Base-by-base conservation (phyloP, 2,329 filamentous ascomycete genomes). In the Epichloe sp. region DNA sequence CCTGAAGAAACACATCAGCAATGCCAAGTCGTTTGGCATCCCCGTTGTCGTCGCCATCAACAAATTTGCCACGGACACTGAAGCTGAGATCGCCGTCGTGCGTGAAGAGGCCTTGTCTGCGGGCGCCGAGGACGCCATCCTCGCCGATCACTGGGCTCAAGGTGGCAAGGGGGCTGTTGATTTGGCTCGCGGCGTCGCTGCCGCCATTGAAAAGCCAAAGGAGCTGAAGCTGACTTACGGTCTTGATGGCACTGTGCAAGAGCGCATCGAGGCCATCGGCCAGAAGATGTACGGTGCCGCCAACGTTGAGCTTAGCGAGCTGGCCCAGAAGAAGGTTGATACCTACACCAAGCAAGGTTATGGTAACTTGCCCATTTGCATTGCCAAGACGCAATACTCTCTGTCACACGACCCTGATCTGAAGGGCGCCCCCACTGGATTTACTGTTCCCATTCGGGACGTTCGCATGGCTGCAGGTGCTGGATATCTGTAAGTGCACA, bases 331-430 rank as follows among this genome's bases (percentile, higher is more conserved):
- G 73, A 97, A 98, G 80, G 86, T 97, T 57, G 90, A 96, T 65
- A 90, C 84, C 7, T 98, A 97, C 71, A 90, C 86, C 35, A 81
- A 82, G 65, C 93, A 97, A 69, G 93, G 93, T 44, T 94, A 91
- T 62, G 86, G 85, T 21, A 88, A 95, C 68, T 74, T 98, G 57
- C 93, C 93, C 37, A 95, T 97, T 63, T 98, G 93, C 68, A 80
- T 97, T 57, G 93, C 93, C 55, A 98, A 98, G 82, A 98, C 93
- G 14, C 93, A 98, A 69, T 98, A 98, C 74, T 95, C 88, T 36
- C 77, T 98, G 47, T 93, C 86, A 53, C 91, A 97, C 68, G 89
- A 98, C 66, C 85, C 91, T 2, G 82, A 86, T 11, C 77, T 97
- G 60, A 98, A 98, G 79, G 93, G 93, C 55, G 93, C 93, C 8